Evolutionary conservation across 2,329 filamentous ascomycete genomes (phyloP), one percentile per base, ranked within the genome.

Genomic region (Pseudogymnoascus sp.): DNA sequence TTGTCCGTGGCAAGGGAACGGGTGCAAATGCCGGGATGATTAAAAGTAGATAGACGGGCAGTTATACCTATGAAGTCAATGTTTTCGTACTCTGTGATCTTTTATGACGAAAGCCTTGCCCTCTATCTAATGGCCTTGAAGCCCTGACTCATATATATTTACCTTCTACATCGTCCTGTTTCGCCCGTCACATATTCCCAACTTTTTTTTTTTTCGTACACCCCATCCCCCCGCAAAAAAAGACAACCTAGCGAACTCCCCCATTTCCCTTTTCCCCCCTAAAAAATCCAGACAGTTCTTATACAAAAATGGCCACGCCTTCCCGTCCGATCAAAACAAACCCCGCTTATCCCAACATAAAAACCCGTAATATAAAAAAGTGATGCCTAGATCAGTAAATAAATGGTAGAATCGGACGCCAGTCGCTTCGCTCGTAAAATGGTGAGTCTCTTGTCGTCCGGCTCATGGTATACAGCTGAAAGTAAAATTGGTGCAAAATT

Each of bases 1-100:
- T 19, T 22, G 59, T 62, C 6, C 31, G 35, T n/a, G 60, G 56
- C 33, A 33, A 40, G 59, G 37, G 60, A 16, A 61, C 60, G 2
- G 40, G 60, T 33, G 60, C 37, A 16, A 61, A 61, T 50, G 28
- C 60, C n/a, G 60, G 28, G 60, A 38, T 41, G 40, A 19, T 61
- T 6, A 41, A 33, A n/a, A 33, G 28, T 33, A 43, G 60, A 46
- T 38, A 60, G 59, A 60, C 19, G n/a, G 33, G 16, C 31, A 60
- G 31, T 26, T 40, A 56, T 56, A 56, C 46, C 46, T 33, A 60
- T 35, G 56, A 60, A 31, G 14, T 31, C 24, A 31, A 53, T 53
- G 46, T 53, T 53, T 50, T 28, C 43, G 19, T 46, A 46, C 37
- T 38, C 37, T 38, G 11, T 8, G 16, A 22, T 10, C n/a, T 40